A percentile compares a stretch with the other conserved stretches of the same genome.
phyloP scores from a whole-genome alignment of 306 rosid genomes.

The Rosa persica region DNA sequence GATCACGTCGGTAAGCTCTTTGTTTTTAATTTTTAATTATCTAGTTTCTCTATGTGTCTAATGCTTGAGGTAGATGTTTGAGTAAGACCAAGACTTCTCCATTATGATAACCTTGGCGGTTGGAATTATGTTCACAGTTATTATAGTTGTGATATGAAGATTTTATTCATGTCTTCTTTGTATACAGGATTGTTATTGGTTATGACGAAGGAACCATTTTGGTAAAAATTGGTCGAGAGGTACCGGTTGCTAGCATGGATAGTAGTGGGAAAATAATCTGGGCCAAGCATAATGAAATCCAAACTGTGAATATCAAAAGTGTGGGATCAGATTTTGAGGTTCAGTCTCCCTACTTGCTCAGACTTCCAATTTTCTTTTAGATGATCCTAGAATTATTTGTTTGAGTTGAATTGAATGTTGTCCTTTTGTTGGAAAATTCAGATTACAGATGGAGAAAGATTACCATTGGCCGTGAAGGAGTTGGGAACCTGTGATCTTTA shows the following conservation, averaged over 20 bases:
- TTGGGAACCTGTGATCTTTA: conserved; percentile 97
- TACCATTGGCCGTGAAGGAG: conserved; percentile 93
- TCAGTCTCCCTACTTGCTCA: conserved; percentile 31
- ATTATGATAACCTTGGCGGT: not conserved
- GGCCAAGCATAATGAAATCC: conserved; percentile 99
- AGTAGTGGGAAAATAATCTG: conserved; percentile 89
- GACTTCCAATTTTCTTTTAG: not conserved
- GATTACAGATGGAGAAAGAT: conserved; percentile 96
- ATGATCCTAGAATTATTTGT: not conserved
- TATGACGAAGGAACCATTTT: conserved; percentile 97
- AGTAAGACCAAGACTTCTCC: not conserved
- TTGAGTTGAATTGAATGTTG: not conserved
- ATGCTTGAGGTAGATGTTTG: conserved; percentile 4
- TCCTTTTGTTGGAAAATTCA: conserved; percentile 25
- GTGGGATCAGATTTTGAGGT: conserved; percentile 89
- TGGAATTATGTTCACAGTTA: not conserved
- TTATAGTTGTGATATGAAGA: not conserved
- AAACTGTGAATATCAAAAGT: conserved; percentile 88
- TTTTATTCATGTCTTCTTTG: conserved; percentile 7
- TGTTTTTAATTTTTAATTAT: conserved; percentile 3
- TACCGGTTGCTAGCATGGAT: conserved; percentile 98
- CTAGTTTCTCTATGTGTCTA: not conserved
- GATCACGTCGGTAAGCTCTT: conserved; percentile 83
- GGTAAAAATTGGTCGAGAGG: conserved; percentile 97
- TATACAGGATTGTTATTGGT: conserved; percentile 84